These are phyloP conservation scores for Beauveria pseudobassiana DNA, from an alignment of 2,329 filamentous ascomycete species.

Conservation along the genomic window DNA sequence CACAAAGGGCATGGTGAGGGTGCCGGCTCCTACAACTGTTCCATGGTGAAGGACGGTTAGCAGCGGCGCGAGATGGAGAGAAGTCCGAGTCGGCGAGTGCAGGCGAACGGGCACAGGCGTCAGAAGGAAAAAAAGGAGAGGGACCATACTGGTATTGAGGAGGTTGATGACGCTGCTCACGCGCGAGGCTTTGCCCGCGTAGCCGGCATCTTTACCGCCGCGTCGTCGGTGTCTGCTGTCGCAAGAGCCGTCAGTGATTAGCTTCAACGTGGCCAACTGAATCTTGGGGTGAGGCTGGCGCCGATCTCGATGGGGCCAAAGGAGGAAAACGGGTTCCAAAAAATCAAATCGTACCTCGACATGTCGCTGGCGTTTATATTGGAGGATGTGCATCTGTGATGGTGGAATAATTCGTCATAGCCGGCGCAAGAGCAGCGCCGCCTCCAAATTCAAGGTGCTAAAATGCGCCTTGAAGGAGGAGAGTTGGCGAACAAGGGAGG, in stretches of 20 bases:
- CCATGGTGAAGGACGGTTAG: slow-evolving; percentile 15
- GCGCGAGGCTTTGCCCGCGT: slow-evolving; percentile 72
- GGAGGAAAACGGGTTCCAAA: neutral
- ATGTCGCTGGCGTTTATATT: slow-evolving; percentile 36
- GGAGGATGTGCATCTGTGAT: slow-evolving; percentile 41
- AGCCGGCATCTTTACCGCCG: slow-evolving; percentile 63
- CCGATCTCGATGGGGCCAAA: neutral
- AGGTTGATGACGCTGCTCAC: slow-evolving; percentile 90
- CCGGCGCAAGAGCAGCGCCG: slow-evolving; percentile 17
- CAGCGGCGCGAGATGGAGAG: neutral
- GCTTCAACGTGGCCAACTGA: slow-evolving; percentile 4
- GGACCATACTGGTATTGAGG: slow-evolving; percentile 76
- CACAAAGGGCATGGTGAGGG: slow-evolving; percentile 90
- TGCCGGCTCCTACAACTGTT: slow-evolving; percentile 83
- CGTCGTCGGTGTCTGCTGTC: slow-evolving; percentile 46
- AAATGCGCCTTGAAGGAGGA: slow-evolving; percentile 10
- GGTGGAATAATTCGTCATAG: slow-evolving; percentile 49
- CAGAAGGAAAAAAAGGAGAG: neutral
- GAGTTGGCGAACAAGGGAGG: neutral
- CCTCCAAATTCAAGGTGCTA: slow-evolving; percentile 12
- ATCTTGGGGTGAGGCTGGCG: neutral
- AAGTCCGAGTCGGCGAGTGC: neutral
- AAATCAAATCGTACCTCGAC: slow-evolving; percentile 34
- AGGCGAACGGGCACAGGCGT: neutral
- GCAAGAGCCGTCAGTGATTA: slow-evolving; percentile 9